phyloP scores from a whole-genome alignment of 768 basidiomycete genomes.

The Auriscalpium microsporum region DNA sequence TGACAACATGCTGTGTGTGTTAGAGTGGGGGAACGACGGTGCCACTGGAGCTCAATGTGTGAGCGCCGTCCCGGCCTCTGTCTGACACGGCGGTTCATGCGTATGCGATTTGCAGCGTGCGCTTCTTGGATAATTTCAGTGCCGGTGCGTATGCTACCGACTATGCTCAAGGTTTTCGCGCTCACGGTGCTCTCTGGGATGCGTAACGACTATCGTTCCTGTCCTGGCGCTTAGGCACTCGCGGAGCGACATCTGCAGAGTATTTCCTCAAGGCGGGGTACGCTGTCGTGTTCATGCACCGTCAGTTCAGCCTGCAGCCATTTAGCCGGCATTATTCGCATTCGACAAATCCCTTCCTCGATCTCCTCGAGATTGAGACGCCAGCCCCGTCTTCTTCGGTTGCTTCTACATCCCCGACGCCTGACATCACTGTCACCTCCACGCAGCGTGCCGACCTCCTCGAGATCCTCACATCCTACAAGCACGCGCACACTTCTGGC shows the following conservation, averaged over 20 bases:
- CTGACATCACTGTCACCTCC: conserved; percentile 57
- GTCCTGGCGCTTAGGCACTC: conserved; percentile 52
- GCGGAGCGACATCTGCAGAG: conserved; percentile 96
- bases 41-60: conserved; percentile 98
- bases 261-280: conserved; percentile 93
- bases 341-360: conserved; percentile 95
- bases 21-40: conserved; percentile 99
- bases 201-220: neutral
- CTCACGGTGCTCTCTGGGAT: neutral
- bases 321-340: conserved; percentile 98
- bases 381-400: conserved; percentile 4
- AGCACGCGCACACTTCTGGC: conserved; percentile 64
- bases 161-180: too few species aligned
- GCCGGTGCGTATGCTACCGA: conserved; percentile 51
- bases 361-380: conserved; percentile 70
- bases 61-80: conserved; percentile 31
- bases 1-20: conserved; percentile 7
- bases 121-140: conserved; percentile 98
- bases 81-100: conserved; percentile 11
- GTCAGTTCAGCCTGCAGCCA: conserved; percentile 95
- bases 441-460: conserved; percentile 59
- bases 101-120: conserved; percentile 56
- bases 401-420: conserved; percentile 14
- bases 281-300: conserved; percentile 98
- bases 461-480: conserved; percentile 70